phyloP scores from a whole-genome alignment of 306 rosid species.

The Castanea mollissima region DNA sequence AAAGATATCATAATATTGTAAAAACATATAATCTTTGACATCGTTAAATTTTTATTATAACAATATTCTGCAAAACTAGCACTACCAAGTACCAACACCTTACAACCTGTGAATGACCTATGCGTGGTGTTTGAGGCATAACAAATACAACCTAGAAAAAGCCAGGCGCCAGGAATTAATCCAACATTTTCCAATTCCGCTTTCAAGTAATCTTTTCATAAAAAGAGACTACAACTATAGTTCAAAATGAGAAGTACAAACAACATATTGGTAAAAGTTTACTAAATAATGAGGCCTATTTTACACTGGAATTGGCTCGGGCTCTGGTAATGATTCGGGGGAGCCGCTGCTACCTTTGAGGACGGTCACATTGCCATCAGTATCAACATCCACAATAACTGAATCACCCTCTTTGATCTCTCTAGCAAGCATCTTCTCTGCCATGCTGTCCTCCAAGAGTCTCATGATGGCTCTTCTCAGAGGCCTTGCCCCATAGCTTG shows the following conservation, averaged over 20 bases:
- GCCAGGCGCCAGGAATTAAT: slow-evolving; percentile 4
- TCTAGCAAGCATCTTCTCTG: slow-evolving; percentile 95
- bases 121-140: slow-evolving; percentile 9
- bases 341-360: slow-evolving; percentile 79
- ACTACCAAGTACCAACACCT: background rate
- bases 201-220: slow-evolving; percentile 16
- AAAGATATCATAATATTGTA: background rate
- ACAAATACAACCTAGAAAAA: slow-evolving; percentile 16
- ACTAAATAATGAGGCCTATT: background rate
- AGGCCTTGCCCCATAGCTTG: slow-evolving; percentile 98
- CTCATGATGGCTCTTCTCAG: slow-evolving; percentile 95
- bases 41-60: too few species aligned
- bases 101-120: background rate
- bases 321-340: slow-evolving; percentile 53
- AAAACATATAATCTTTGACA: too few species aligned
- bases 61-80: too few species aligned
- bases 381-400: slow-evolving; percentile 83
- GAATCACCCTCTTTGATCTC: slow-evolving; percentile 96
- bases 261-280: slow-evolving; percentile 21
- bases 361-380: slow-evolving; percentile 89
- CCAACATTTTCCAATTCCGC: slow-evolving; percentile 25
- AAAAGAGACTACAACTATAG: slow-evolving; percentile 29
- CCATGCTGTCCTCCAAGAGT: slow-evolving; percentile 98
- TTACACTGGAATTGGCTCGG: slow-evolving; percentile 59
- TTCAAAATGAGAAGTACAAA: slow-evolving; percentile 25